Percentiles rank a stretch among this genome's conserved stretches.
phyloP scores from a whole-genome alignment of 306 rosid genomes.

The Trifolium dubium region DNA sequence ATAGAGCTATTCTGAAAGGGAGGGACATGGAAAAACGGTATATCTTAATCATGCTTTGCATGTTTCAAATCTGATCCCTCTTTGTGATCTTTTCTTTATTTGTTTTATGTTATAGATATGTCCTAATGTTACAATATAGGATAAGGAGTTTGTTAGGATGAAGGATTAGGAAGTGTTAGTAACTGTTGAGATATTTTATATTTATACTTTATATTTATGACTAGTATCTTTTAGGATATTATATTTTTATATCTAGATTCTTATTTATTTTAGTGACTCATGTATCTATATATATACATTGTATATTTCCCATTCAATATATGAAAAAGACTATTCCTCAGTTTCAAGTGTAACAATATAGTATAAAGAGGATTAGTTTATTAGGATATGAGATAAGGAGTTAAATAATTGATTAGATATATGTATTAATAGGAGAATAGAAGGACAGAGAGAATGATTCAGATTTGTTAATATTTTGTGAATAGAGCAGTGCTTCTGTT shows the following conservation, averaged over 20 bases:
- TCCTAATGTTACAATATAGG: not conserved
- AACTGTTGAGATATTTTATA: no score
- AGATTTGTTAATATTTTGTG: not conserved
- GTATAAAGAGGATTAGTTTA: not conserved
- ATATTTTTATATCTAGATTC: no score
- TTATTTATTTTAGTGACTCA: no score
- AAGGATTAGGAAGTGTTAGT: not conserved
- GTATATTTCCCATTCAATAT: no score
- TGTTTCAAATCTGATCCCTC: slow-evolving; percentile 32
- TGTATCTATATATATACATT: no score
- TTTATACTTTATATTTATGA: no score
- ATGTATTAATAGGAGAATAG: not conserved
- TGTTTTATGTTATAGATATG: slow-evolving; percentile 25
- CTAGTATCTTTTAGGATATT: no score
- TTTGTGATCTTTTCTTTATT: slow-evolving; percentile 18
- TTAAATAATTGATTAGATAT: not conserved
- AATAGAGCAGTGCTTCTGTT: no score
- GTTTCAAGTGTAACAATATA: no score
- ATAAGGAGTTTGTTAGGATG: not conserved
- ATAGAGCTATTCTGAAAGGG: slow-evolving; percentile 61
- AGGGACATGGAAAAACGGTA: slow-evolving; percentile 68
- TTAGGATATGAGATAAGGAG: slow-evolving; percentile 1
- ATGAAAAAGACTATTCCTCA: no score
- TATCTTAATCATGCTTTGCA: slow-evolving; percentile 40
- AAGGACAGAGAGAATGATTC: not conserved